Conservation (phyloP, 352 stramenopile genomes). For the Globisporangium polare region DNA sequence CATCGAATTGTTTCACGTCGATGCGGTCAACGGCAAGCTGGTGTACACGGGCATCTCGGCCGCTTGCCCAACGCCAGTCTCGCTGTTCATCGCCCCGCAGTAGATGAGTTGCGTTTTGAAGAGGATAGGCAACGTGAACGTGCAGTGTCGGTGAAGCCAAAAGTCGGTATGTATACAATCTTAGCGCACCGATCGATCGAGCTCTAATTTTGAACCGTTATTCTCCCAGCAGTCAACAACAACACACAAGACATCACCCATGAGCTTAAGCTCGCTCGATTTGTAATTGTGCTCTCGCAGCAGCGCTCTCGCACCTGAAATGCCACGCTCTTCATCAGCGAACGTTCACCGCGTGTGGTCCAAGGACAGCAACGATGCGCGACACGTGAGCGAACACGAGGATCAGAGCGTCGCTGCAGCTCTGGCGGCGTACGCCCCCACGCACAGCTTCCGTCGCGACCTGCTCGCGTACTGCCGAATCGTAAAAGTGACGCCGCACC, state of each 20-base stretch:
- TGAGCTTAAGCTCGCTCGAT: background rate
- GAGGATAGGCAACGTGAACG: background rate
- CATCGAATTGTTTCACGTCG: slow-evolving; percentile 42
- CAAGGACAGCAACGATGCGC: slow-evolving; percentile 37
- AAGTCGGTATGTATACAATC: background rate
- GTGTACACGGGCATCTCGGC: slow-evolving; percentile 27
- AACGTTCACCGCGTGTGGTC: slow-evolving; percentile 36
- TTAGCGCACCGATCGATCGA: background rate
- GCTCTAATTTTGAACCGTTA: background rate
- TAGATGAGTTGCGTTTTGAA: slow-evolving; percentile 1
- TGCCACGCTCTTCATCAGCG: slow-evolving; percentile 4
- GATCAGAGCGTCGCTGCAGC: slow-evolving; percentile 15
- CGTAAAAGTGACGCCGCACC: slow-evolving; percentile 49
- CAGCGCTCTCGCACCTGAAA: background rate
- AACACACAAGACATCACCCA: background rate
- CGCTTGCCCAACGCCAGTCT: slow-evolving; percentile 36
- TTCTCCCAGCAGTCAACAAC: background rate
- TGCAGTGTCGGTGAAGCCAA: background rate
- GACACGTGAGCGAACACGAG: slow-evolving; percentile 16
- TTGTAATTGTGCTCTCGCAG: background rate
- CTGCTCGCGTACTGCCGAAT: slow-evolving; percentile 58
- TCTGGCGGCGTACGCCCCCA: slow-evolving; percentile 19
- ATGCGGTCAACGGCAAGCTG: slow-evolving; percentile 27
- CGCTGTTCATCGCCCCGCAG: slow-evolving; percentile 21
- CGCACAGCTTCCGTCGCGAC: slow-evolving; percentile 53